A percentile compares a stretch with the other conserved stretches of the same genome.
phyloP scores from a whole-genome alignment of 805 yeast genomes.

The Ogataea populi-albae region DNA sequence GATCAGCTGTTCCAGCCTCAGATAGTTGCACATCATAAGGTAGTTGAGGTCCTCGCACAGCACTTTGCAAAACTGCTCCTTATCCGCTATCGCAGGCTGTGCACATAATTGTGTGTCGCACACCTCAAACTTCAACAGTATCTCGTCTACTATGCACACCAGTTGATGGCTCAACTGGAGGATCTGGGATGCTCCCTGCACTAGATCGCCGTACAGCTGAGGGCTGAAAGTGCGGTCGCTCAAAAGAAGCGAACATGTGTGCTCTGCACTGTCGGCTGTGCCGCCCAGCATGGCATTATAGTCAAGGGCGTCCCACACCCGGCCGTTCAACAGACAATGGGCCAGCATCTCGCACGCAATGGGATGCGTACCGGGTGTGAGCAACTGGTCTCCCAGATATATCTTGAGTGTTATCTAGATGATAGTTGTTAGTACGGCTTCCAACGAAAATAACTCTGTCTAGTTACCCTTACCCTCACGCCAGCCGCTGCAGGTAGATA shows the following conservation, averaged over 20 bases:
- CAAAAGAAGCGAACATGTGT: conserved; percentile 11
- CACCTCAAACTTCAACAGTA: conserved; percentile 8
- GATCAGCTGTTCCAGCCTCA: conserved; percentile 21
- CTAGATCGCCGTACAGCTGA: conserved; percentile 17
- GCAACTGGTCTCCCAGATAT: conserved; percentile 8
- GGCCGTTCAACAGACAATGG: conserved; percentile 16
- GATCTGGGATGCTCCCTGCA: conserved; percentile 9
- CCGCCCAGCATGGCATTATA: conserved; percentile 7
- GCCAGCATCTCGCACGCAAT: conserved; percentile 18
- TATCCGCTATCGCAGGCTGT: neutral
- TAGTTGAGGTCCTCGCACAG: conserved; percentile 27
- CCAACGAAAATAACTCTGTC: too few relatives aligned
- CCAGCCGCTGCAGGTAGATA: too few relatives aligned
- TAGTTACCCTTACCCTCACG: too few relatives aligned
- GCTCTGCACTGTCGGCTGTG: neutral
- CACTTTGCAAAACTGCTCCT: conserved; percentile 2
- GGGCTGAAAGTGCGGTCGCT: conserved; percentile 12
- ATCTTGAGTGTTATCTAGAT: too few relatives aligned
- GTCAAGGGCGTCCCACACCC: conserved; percentile 14
- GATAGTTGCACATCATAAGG: conserved; percentile 22
- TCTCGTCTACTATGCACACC: conserved; percentile 9
- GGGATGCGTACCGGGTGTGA: conserved; percentile 12
- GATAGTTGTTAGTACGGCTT: too few relatives aligned
- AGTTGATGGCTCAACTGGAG: conserved; percentile 9
- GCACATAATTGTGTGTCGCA: conserved; percentile 7